Evolutionary conservation across 2,329 filamentous ascomycete species (phyloP).

Genomic region (Cladosporium phlei): DNA sequence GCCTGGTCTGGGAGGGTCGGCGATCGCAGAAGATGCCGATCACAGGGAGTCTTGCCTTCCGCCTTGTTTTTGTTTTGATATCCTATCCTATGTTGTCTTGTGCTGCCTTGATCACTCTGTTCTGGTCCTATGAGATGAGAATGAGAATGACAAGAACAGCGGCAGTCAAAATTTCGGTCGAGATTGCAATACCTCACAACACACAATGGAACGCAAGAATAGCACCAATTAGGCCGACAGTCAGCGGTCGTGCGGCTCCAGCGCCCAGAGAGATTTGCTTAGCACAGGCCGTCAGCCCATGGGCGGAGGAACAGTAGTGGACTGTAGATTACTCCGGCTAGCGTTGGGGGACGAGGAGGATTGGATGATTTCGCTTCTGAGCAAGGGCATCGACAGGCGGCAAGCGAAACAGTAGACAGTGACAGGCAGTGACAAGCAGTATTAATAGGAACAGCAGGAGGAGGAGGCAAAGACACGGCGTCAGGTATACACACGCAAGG

Average conservation of each 20-base stretch:
- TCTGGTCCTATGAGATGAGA: no score
- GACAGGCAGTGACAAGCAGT: background rate
- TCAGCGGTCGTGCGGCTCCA: no score
- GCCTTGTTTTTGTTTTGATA: no score
- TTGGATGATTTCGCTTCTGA: slow-evolving; percentile 11
- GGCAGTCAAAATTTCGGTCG: no score
- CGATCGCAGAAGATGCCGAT: slow-evolving; percentile 6
- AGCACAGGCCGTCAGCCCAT: slow-evolving; percentile 7
- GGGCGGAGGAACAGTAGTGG: background rate
- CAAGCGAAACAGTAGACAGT: background rate
- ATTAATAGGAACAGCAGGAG: background rate
- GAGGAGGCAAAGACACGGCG: background rate
- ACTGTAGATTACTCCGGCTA: slow-evolving; percentile 8
- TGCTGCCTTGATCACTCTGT: no score
- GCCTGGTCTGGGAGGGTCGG: background rate
- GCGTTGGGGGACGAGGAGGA: slow-evolving; percentile 10
- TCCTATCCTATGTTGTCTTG: no score
- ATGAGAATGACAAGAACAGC: no score
- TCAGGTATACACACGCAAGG: background rate
- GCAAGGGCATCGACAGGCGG: slow-evolving; percentile 1
- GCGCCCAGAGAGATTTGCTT: no score
- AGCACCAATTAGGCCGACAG: no score
- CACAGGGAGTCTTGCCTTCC: slow-evolving; percentile 3
- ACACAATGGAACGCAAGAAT: no score
- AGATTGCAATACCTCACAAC: no score